A percentile compares a stretch with the other conserved stretches of the same genome.
Evolutionary conservation across 73 alveolate genomes (phyloP).

Genomic region (Paramecium octaurelia): DNA sequence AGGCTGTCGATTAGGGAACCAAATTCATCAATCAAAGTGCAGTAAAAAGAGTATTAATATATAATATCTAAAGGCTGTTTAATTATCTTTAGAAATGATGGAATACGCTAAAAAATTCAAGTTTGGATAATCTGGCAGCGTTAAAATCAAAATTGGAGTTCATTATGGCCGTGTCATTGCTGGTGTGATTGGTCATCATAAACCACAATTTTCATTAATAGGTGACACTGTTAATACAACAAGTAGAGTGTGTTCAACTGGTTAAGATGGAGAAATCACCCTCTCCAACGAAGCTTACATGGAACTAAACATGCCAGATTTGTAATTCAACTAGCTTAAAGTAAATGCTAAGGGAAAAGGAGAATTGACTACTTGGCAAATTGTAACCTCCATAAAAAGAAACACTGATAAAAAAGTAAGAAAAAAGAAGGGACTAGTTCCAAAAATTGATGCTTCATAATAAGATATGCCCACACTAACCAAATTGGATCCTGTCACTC

Average conservation of each 20-base stretch:
- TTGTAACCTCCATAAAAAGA: background rate
- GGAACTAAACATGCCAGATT: constrained; percentile 51
- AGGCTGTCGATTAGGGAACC: constrained; percentile 64
- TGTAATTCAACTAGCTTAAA: constrained; percentile 1
- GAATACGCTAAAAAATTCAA: constrained; percentile 34
- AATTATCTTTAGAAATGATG: constrained; percentile 55
- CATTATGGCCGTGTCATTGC: constrained; percentile 95
- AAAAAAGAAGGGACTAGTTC: constrained; percentile 29
- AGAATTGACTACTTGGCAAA: constrained; percentile 52
- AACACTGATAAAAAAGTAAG: background rate
- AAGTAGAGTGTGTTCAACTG: constrained; percentile 90
- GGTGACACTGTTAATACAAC: constrained; percentile 98
- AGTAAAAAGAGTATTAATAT: constrained; percentile 43
- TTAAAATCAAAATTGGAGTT: constrained; percentile 90
- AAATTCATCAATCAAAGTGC: constrained; percentile 26
- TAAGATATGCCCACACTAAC: background rate
- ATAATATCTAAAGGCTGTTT: background rate
- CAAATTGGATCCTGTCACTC: background rate
- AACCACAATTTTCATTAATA: constrained; percentile 93
- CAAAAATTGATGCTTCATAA: background rate
- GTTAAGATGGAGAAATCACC: constrained; percentile 44
- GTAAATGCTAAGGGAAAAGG: constrained; percentile 67
- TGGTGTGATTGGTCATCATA: constrained; percentile 96
- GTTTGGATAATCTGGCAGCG: constrained; percentile 40
- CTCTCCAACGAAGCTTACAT: constrained; percentile 46